Percentiles rank a stretch among this genome's conserved stretches.
These are phyloP conservation scores for Aureobasidium sp. DNA, from an alignment of 2,329 filamentous ascomycete species.

Conservation along the genomic window DNA sequence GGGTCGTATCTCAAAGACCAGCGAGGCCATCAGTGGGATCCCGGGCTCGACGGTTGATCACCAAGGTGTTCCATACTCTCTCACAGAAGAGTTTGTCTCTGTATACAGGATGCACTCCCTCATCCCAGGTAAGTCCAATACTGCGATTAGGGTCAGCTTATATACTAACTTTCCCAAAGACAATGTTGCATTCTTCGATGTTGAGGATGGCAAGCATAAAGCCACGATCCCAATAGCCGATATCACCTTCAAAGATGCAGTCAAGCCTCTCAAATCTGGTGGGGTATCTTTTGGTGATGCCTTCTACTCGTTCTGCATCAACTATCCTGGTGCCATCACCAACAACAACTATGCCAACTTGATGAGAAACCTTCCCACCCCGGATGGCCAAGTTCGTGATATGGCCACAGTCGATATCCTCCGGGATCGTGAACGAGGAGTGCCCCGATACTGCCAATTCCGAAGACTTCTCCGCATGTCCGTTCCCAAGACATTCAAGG, in stretches of 20 bases:
- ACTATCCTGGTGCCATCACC: constrained; percentile 42
- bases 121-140: constrained; percentile 25
- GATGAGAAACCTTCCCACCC: constrained; percentile 35
- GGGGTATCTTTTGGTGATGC: constrained; percentile 31
- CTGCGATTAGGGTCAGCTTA: not conserved
- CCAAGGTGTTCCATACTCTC: constrained; percentile 34
- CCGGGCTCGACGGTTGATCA: constrained; percentile 35
- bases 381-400: constrained; percentile 37
- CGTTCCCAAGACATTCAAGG: constrained; percentile 33
- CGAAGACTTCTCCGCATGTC: constrained; percentile 38
- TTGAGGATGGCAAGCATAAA: constrained; percentile 24
- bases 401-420: constrained; percentile 43
- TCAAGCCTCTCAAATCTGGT: constrained; percentile 26
- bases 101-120: constrained; percentile 40
- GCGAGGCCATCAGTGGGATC: constrained; percentile 36
- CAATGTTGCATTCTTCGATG: constrained; percentile 32
- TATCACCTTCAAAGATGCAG: constrained; percentile 31
- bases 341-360: constrained; percentile 36
- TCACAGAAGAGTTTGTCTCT: constrained; percentile 41
- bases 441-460: constrained; percentile 42
- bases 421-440: constrained; percentile 42
- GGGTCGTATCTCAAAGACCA: constrained; percentile 33
- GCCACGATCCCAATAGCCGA: constrained; percentile 27
- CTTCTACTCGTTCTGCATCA: constrained; percentile 43
- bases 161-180: constrained; percentile 14